Percentiles rank a stretch among this genome's conserved stretches.
phyloP scores from a whole-genome alignment of 1,284 basidiomycete species.

The Veloboletus limbatus region DNA sequence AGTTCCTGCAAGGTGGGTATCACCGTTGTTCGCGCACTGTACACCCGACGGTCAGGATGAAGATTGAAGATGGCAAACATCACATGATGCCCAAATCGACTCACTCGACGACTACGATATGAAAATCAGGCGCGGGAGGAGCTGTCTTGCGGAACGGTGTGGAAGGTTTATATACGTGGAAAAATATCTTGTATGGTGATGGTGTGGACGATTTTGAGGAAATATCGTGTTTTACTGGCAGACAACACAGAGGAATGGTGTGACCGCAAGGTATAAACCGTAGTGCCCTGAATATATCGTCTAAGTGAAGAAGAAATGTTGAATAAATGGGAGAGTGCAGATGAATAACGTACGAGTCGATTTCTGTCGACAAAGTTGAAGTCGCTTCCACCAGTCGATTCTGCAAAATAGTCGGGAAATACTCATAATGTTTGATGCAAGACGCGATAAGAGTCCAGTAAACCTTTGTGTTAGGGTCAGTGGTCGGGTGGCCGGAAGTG shows the following conservation, averaged over 20 bases:
- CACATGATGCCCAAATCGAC: slow-evolving; percentile 27
- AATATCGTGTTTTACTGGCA: slow-evolving; percentile 15
- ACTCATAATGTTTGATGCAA: slow-evolving; percentile 33
- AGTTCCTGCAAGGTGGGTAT: slow-evolving; percentile 74
- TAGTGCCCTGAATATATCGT: slow-evolving; percentile 66
- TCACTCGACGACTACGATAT: slow-evolving; percentile 83
- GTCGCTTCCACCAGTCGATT: slow-evolving; percentile 57
- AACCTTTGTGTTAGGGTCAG: slow-evolving; percentile 36
- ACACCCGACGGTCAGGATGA: neutral
- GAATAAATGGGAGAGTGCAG: neutral
- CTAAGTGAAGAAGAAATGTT: slow-evolving; percentile 37
- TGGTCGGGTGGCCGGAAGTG: slow-evolving; percentile 12
- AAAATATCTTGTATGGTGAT: slow-evolving; percentile 79
- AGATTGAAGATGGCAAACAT: neutral
- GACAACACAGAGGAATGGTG: slow-evolving; percentile 36
- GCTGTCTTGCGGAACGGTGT: slow-evolving; percentile 80
- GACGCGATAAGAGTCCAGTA: slow-evolving; percentile 33
- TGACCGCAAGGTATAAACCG: slow-evolving; percentile 76
- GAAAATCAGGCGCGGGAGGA: slow-evolving; percentile 84
- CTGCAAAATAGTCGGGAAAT: slow-evolving; percentile 17
- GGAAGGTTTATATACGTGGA: slow-evolving; percentile 88
- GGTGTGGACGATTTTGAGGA: neutral
- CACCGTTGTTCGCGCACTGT: slow-evolving; percentile 67
- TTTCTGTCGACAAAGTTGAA: slow-evolving; percentile 40
- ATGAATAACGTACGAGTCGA: slow-evolving; percentile 17